Evolutionary conservation across 257 asterid species (phyloP).

Genomic region (Forsythia suspensa): DNA sequence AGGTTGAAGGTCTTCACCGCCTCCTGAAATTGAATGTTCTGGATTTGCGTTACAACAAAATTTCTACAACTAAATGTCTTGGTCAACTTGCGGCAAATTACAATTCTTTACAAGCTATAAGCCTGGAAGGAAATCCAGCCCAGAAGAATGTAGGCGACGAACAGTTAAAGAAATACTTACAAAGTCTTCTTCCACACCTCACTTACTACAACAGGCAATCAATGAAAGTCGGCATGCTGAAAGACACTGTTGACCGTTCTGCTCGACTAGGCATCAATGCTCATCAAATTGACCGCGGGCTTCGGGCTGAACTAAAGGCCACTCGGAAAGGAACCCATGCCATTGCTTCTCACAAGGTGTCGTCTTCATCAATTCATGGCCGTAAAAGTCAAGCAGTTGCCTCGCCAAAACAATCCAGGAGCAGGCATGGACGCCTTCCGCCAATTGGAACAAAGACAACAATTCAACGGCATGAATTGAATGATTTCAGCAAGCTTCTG

Average conservation of each 20-base stretch:
- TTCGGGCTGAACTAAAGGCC: conserved; percentile 47
- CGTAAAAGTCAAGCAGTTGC: conserved; percentile 57
- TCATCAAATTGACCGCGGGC: conserved; percentile 58
- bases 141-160: conserved; percentile 95
- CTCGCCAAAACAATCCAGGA: conserved; percentile 45
- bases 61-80: conserved; percentile 81
- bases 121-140: conserved; percentile 93
- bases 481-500: conserved; percentile 41
- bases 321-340: conserved; percentile 57
- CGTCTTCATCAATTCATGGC: conserved; percentile 57
- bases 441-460: conserved; percentile 56
- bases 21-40: conserved; percentile 78
- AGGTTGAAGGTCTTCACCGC: conserved; percentile 98
- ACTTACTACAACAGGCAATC: conserved; percentile 74
- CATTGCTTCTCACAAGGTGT: conserved; percentile 45
- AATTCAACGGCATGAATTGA: conserved; percentile 29
- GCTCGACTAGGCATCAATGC: conserved; percentile 58
- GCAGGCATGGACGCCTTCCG: conserved; percentile 55
- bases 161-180: conserved; percentile 72
- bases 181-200: conserved; percentile 80
- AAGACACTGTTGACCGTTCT: conserved; percentile 71
- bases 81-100: conserved; percentile 98
- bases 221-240: conserved; percentile 59
- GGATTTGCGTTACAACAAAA: conserved; percentile 92
- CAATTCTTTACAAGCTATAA: conserved; percentile 83